Percentiles rank a stretch among this genome's conserved stretches.
phyloP scores from a whole-genome alignment of 371 early-diverging fungal genomes.

The Rhizomucor pusillus region DNA sequence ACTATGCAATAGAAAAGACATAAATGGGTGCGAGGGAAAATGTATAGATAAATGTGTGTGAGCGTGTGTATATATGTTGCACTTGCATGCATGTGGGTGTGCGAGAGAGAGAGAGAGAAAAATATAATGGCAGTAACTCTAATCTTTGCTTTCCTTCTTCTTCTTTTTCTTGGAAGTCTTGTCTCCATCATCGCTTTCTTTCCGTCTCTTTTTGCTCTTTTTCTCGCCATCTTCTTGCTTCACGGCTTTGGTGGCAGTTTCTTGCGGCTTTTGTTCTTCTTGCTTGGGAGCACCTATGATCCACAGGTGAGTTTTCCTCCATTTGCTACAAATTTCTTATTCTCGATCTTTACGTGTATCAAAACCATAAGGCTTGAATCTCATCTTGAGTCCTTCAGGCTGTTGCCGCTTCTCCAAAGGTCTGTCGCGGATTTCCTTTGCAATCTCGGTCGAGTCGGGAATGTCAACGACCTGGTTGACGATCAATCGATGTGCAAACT shows the following conservation, averaged over 20 bases:
- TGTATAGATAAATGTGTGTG: too few species aligned
- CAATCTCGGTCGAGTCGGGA: constrained; percentile 36
- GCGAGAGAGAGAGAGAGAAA: too few species aligned
- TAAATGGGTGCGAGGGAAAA: too few species aligned
- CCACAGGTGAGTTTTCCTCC: not conserved
- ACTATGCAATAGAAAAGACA: too few species aligned
- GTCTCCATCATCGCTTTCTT: constrained; percentile 23
- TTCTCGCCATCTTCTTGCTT: not conserved
- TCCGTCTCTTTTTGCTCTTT: constrained; percentile 43
- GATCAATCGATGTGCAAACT: constrained; percentile 33
- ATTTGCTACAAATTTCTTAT: not conserved
- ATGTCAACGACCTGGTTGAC: constrained; percentile 42
- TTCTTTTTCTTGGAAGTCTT: constrained; percentile 5
- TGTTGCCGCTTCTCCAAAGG: constrained; percentile 41
- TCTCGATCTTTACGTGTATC: constrained; percentile 12
- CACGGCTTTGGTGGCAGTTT: not conserved
- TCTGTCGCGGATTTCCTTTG: constrained; percentile 32
- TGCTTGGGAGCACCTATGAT: too few species aligned
- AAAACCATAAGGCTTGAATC: constrained; percentile 46
- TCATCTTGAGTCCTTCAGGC: constrained; percentile 46
- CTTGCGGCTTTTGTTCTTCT: too few species aligned
- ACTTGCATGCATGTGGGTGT: too few species aligned
- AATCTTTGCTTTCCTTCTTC: too few species aligned
- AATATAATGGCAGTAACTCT: not conserved
- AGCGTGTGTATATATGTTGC: too few species aligned